Evolutionary conservation across 2,329 filamentous ascomycete genomes (phyloP).

Genomic region (Pseudocercospora ulei): DNA sequence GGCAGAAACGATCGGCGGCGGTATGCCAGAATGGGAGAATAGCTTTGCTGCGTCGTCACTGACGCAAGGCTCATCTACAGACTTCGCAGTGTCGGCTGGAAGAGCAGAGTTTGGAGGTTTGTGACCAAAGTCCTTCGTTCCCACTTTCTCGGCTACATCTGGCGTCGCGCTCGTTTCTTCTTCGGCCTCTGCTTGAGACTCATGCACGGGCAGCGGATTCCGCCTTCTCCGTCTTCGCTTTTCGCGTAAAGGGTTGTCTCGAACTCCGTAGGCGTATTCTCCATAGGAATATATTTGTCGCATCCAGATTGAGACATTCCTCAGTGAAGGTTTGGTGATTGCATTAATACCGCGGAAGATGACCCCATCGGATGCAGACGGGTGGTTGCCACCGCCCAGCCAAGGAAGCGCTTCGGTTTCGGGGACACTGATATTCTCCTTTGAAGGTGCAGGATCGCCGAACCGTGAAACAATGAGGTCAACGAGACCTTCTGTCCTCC

Average conservation of each 20-base stretch:
- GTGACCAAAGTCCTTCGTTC: constrained; percentile 15
- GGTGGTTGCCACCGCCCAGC: constrained; percentile 62
- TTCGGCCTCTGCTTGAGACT: constrained; percentile 8
- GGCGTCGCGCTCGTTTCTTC: constrained; percentile 4
- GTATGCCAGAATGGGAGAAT: constrained; percentile 35
- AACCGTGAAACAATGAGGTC: constrained; percentile 84
- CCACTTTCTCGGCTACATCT: constrained; percentile 10
- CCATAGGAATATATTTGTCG: constrained; percentile 79
- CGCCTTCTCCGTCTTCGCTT: constrained; percentile 44
- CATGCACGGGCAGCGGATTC: constrained; percentile 24
- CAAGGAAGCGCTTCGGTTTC: constrained; percentile 44
- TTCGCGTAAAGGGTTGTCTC: constrained; percentile 62
- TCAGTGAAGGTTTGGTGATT: constrained; percentile 60
- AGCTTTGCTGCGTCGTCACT: constrained; percentile 10
- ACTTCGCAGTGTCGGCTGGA: neutral
- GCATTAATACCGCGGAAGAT: constrained; percentile 75
- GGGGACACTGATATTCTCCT: constrained; percentile 28
- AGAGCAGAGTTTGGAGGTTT: neutral
- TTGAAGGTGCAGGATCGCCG: constrained; percentile 46
- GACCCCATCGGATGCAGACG: constrained; percentile 65
- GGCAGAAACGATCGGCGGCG: constrained; percentile 41
- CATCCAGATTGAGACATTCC: constrained; percentile 73
- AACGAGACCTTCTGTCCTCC: constrained; percentile 69
- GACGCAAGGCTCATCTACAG: neutral
- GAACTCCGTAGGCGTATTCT: constrained; percentile 72